Percentiles rank a stretch among this genome's conserved stretches.
Conservation (phyloP, 805 yeast species). For the Starmerella gropengiesseri region DNA sequence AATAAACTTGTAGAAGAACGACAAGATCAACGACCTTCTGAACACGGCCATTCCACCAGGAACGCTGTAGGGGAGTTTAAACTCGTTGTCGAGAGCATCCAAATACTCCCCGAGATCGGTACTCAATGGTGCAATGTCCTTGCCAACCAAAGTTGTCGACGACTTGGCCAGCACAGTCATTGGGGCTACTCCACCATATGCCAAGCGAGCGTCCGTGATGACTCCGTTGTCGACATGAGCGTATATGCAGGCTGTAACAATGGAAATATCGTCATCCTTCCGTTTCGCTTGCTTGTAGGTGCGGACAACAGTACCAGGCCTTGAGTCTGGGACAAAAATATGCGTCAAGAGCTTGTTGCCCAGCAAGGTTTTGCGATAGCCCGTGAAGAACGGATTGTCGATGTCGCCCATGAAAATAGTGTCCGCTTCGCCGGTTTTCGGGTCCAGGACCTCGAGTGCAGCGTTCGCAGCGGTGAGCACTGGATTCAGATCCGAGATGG, state of each 20-base stretch:
- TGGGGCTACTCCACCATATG: conserved; percentile 42
- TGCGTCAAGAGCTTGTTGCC: conserved; percentile 32
- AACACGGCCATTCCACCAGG: conserved; percentile 44
- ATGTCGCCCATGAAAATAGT: conserved; percentile 31
- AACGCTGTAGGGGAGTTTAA: conserved; percentile 34
- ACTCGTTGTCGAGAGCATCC: conserved; percentile 31
- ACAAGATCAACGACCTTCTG: conserved; percentile 36
- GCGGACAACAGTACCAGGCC: conserved; percentile 31
- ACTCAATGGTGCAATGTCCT: conserved; percentile 15
- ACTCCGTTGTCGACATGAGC: conserved; percentile 17
- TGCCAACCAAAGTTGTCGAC: conserved; percentile 27
- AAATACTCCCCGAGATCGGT: conserved; percentile 5
- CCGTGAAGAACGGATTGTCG: conserved; percentile 33
- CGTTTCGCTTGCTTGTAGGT: conserved; percentile 40
- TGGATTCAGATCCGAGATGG: conserved; percentile 41
- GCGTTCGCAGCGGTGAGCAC: conserved; percentile 37
- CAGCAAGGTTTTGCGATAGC: conserved; percentile 35
- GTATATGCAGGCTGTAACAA: conserved; percentile 37
- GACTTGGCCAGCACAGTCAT: conserved; percentile 35
- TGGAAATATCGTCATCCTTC: conserved; percentile 42
- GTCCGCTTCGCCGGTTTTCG: conserved; percentile 25
- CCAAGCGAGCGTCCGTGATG: conserved; percentile 29
- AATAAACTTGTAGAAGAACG: conserved; percentile 38
- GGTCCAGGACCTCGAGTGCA: conserved; percentile 30
- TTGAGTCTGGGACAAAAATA: conserved; percentile 35